A percentile compares a stretch with the other conserved stretches of the same genome.
These are phyloP conservation scores for Aspergillus baeticus DNA, from an alignment of 495 filamentous ascomycete species.

Conservation along the genomic window DNA sequence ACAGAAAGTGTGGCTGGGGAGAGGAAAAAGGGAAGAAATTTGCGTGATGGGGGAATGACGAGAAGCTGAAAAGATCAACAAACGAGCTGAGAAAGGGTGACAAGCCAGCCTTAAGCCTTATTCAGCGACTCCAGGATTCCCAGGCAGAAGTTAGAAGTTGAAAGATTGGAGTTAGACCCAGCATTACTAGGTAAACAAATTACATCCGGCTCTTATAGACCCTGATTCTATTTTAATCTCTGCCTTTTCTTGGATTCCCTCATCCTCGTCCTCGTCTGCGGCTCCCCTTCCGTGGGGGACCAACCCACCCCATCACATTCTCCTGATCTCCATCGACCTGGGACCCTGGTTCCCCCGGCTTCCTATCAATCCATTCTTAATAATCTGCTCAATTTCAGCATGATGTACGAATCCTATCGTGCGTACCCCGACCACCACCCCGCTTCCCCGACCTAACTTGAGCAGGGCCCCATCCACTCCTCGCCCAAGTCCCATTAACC, in stretches of 20 bases:
- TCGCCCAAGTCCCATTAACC: conserved; percentile 88
- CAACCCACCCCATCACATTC: background rate
- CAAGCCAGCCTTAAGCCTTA: background rate
- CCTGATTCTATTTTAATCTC: background rate
- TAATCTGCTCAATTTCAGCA: background rate
- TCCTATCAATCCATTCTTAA: background rate
- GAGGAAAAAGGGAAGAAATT: conserved; percentile 1
- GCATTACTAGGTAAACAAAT: background rate
- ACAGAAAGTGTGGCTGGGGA: background rate
- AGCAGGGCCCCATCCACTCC: conserved; percentile 77
- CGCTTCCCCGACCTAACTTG: conserved; percentile 16
- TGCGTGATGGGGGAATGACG: background rate
- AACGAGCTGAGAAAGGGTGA: conserved; percentile 4
- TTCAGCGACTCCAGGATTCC: background rate
- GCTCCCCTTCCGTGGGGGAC: background rate
- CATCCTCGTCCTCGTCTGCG: background rate
- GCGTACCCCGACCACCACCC: conserved; percentile 10
- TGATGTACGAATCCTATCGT: conserved; percentile 49
- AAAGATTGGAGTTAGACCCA: background rate
- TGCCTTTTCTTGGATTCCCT: no score
- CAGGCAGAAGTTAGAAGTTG: background rate
- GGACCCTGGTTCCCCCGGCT: background rate
- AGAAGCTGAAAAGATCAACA: conserved; percentile 4
- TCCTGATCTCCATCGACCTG: background rate
- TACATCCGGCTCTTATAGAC: background rate